phyloP scores from a whole-genome alignment of 2,329 filamentous ascomycete genomes.

The Akanthomyces uredinophilus region DNA sequence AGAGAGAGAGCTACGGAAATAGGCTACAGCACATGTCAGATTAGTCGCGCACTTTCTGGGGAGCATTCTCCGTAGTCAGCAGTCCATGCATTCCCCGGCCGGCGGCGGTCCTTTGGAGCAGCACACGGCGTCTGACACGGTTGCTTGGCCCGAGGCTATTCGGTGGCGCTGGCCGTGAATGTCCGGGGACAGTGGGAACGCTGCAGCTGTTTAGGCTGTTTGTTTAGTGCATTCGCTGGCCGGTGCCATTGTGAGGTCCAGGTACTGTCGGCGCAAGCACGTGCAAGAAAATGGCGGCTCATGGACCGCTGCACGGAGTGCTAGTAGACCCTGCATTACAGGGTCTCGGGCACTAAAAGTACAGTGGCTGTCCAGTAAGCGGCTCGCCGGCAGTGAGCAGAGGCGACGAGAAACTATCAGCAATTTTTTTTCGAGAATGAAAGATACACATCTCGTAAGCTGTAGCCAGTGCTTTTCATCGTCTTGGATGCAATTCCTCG shows the following conservation, averaged over 20 bases:
- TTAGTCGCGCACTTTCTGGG: background rate
- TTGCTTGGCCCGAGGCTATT: conserved; percentile 11
- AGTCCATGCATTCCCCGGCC: no score
- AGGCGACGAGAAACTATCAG: background rate
- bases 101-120: background rate
- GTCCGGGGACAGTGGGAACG: conserved; percentile 1
- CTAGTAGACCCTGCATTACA: background rate
- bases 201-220: background rate
- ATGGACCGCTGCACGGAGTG: background rate
- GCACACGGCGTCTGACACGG: background rate
- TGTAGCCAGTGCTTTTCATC: background rate
- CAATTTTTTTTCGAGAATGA: background rate
- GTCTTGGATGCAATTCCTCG: background rate
- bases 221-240: no score
- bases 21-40: conserved; percentile 9
- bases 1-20: background rate
- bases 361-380: background rate
- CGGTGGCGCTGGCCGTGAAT: conserved; percentile 9
- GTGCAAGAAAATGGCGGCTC: background rate
- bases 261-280: background rate
- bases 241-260: no score
- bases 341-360: background rate
- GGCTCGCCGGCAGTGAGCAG: background rate
- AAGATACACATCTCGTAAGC: background rate
- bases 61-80: background rate